Evolutionary conservation across 768 basidiomycete genomes (phyloP).

Genomic region (Mrakia gelida): DNA sequence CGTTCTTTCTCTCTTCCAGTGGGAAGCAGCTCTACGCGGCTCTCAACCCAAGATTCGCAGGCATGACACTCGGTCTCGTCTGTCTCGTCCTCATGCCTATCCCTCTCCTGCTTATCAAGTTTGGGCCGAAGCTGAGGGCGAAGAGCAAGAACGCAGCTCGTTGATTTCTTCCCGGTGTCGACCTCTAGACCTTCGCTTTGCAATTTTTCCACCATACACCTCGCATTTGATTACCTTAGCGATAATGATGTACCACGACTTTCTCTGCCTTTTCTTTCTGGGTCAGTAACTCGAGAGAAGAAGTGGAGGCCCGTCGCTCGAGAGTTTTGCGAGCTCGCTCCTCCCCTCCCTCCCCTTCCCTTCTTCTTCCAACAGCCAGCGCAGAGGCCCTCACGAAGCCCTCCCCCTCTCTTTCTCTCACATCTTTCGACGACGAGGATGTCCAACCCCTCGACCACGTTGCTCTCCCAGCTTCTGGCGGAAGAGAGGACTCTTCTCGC

Average conservation of each 20-base stretch:
- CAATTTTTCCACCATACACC: no score
- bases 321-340: no score
- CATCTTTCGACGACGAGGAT: neutral
- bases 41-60: slow-evolving; percentile 1
- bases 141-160: no score
- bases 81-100: slow-evolving; percentile 36
- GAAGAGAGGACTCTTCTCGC: slow-evolving; percentile 4
- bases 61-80: neutral
- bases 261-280: no score
- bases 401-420: neutral
- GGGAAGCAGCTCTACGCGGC: neutral
- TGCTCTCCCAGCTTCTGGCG: neutral
- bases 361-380: neutral
- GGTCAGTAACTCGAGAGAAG: no score
- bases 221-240: no score
- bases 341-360: neutral
- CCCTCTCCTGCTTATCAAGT: slow-evolving; percentile 36
- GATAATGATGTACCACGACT: no score
- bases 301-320: no score
- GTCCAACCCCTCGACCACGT: neutral
- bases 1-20: neutral
- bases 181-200: no score
- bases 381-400: neutral
- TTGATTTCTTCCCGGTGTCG: no score
- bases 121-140: neutral